These are phyloP conservation scores for Amyloporia xantha DNA, from an alignment of 768 basidiomycete species.

Conservation along the genomic window DNA sequence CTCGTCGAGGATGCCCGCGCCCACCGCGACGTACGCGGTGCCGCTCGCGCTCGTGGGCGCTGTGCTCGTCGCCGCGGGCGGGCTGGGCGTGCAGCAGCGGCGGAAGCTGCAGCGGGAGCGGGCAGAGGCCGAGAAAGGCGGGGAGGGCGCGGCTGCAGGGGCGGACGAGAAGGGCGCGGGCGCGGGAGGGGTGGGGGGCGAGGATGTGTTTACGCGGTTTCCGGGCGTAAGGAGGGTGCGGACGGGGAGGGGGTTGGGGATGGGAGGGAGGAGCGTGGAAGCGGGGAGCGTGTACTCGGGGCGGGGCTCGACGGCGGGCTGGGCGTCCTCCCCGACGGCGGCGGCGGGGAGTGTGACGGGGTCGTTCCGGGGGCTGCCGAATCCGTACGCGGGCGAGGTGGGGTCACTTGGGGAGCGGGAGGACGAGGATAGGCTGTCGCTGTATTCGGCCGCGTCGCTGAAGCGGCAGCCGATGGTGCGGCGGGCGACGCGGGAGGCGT, in stretches of 20 bases:
- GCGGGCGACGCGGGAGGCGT: constrained; percentile 13
- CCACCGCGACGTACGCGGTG: constrained; percentile 28
- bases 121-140: constrained; percentile 4
- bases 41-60: constrained; percentile 27
- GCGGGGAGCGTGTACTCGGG: not conserved
- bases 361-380: constrained; percentile 1
- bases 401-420: not conserved
- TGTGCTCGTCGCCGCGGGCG: constrained; percentile 23
- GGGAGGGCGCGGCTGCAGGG: not conserved
- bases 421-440: constrained; percentile 4
- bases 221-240: not conserved
- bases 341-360: constrained; percentile 11
- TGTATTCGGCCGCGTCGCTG: constrained; percentile 4
- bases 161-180: not conserved
- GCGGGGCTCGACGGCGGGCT: not conserved
- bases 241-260: not conserved
- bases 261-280: not conserved
- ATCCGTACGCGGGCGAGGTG: not conserved
- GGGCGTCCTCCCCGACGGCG: constrained; percentile 12
- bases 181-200: too few relatives aligned
- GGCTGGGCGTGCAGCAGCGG: constrained; percentile 21
- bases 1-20: constrained; percentile 17
- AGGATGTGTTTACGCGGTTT: not conserved
- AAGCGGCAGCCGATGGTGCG: constrained; percentile 5
- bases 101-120: constrained; percentile 21